Evolutionary conservation across 805 yeast genomes (phyloP).

Genomic region (Lipomyces oligophaga): DNA sequence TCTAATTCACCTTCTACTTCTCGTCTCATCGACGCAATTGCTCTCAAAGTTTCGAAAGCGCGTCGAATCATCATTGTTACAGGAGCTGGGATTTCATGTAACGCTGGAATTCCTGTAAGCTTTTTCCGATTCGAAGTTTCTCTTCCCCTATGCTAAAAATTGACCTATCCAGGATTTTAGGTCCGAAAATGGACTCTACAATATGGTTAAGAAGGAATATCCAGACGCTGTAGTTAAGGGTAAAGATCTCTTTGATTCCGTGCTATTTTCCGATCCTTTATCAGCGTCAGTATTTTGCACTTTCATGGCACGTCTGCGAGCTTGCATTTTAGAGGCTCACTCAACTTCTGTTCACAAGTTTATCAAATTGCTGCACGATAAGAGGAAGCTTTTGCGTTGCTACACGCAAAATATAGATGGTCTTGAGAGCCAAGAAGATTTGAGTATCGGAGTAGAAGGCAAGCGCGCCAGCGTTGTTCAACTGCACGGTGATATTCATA

Average conservation of each 20-base stretch:
- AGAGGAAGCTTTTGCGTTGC: slow-evolving; percentile 70
- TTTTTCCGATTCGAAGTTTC: neutral
- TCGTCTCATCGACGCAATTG: slow-evolving; percentile 5
- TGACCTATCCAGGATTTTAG: slow-evolving; percentile 57
- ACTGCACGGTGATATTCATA: slow-evolving; percentile 82
- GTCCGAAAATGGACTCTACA: slow-evolving; percentile 77
- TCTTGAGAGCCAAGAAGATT: slow-evolving; percentile 61
- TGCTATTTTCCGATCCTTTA: slow-evolving; percentile 65
- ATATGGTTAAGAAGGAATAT: slow-evolving; percentile 58
- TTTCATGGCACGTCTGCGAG: slow-evolving; percentile 79
- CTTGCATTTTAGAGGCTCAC: slow-evolving; percentile 57
- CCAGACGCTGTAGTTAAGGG: slow-evolving; percentile 69
- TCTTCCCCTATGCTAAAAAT: neutral
- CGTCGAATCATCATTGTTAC: slow-evolving; percentile 23
- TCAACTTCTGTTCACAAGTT: slow-evolving; percentile 86
- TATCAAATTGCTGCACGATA: slow-evolving; percentile 55
- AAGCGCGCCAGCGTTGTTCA: slow-evolving; percentile 70
- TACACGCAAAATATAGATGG: slow-evolving; percentile 96
- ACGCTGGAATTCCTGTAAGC: slow-evolving; percentile 82
- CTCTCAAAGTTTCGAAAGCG: slow-evolving; percentile 11
- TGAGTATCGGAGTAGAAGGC: slow-evolving; percentile 59
- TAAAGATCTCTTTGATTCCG: slow-evolving; percentile 84
- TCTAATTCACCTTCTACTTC: neutral
- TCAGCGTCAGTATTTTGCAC: slow-evolving; percentile 74
- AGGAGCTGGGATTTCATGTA: slow-evolving; percentile 96